These are phyloP conservation scores for Vanrija sp. DNA, from an alignment of 1,284 basidiomycete species.

Conservation along the genomic window DNA sequence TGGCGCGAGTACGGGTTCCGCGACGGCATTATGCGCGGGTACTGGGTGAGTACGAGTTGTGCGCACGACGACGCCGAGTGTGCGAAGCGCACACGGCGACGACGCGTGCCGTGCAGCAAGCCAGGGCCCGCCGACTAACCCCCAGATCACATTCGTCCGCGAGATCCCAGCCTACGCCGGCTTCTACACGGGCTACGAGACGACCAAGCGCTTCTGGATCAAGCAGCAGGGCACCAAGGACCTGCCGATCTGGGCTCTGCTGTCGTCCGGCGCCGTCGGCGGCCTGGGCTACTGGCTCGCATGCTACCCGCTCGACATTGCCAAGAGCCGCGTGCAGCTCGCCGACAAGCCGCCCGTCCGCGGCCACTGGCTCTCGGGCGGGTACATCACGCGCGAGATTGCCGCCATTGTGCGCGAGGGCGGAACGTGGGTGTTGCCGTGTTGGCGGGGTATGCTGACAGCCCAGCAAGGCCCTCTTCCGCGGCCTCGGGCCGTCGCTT, in stretches of 20 bases:
- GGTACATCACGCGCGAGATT: conserved; percentile 74
- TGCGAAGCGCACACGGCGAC: too few relatives aligned
- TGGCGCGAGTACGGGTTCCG: conserved; percentile 78
- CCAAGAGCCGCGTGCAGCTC: conserved; percentile 86
- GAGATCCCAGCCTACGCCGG: conserved; percentile 96
- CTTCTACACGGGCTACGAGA: conserved; percentile 73
- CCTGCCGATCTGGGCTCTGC: conserved; percentile 82
- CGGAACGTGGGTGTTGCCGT: conserved; percentile 62
- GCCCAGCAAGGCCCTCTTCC: conserved; percentile 64
- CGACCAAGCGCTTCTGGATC: conserved; percentile 72
- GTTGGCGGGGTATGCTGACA: too few relatives aligned
- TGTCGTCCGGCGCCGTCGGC: conserved; percentile 80
- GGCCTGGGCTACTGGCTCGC: conserved; percentile 92
- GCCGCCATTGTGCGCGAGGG: conserved; percentile 65
- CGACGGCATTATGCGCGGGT: conserved; percentile 89
- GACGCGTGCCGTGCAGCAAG: too few relatives aligned
- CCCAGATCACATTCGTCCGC: conserved; percentile 78
- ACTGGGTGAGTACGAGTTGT: conserved; percentile 85
- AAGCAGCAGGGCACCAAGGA: conserved; percentile 21
- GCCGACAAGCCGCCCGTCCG: conserved; percentile 68
- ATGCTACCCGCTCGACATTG: conserved; percentile 86
- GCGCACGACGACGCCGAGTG: too few relatives aligned
- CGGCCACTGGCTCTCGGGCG: conserved; percentile 56
- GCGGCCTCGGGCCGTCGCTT: conserved; percentile 67
- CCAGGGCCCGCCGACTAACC: too few relatives aligned